Evolutionary conservation across 371 early-diverging fungal species (phyloP).

Genomic region (Apophysomyces trapeziformis): DNA sequence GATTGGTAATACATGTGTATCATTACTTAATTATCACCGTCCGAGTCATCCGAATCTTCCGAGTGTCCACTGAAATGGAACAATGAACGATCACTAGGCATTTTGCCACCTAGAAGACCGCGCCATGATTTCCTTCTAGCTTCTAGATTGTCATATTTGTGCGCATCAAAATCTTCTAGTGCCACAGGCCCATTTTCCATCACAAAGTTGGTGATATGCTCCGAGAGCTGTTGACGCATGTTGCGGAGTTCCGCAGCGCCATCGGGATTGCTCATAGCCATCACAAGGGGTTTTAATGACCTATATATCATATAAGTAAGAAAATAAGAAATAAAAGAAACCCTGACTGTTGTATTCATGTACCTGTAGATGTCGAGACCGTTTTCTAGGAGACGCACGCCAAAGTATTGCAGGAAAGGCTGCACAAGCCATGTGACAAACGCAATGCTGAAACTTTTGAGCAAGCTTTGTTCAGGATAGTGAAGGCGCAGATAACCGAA

Average conservation of each 20-base stretch:
- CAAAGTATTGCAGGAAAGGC: conserved; percentile 57
- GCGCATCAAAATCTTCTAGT: conserved; percentile 41
- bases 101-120: conserved; percentile 6
- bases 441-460: conserved; percentile 18
- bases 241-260: conserved; percentile 26
- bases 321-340: not conserved
- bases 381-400: conserved; percentile 60
- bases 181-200: conserved; percentile 44
- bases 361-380: conserved; percentile 65
- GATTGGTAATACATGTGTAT: not conserved
- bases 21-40: not conserved
- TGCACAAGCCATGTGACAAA: conserved; percentile 39
- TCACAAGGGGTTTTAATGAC: conserved; percentile 29
- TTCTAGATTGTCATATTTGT: conserved; percentile 32
- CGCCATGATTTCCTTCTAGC: conserved; percentile 18
- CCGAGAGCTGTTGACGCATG: conserved; percentile 35
- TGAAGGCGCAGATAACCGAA: conserved; percentile 26
- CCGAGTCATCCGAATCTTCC: conserved; percentile 2
- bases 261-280: conserved; percentile 26
- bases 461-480: conserved; percentile 12
- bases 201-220: conserved; percentile 42
- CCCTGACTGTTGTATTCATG: not conserved
- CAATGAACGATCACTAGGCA: conserved; percentile 8
- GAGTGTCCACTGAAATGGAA: conserved; percentile 8
- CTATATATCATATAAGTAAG: conserved; percentile 16